Evolutionary conservation across 2,329 filamentous ascomycete genomes (phyloP).

Genomic region (Mycosphaerella sp.): DNA sequence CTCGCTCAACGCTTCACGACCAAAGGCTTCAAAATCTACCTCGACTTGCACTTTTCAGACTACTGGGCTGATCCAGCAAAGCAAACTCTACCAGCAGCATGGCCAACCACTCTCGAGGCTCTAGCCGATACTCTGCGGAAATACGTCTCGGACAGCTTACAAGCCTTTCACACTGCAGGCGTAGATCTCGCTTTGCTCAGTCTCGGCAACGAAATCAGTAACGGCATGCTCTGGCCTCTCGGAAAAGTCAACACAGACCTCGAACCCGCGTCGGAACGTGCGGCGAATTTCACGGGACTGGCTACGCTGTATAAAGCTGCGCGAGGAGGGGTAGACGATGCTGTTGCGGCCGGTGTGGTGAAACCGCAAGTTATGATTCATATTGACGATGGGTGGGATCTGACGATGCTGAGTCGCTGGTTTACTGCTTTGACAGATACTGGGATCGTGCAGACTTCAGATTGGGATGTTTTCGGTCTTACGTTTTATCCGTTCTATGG

Average conservation of each 20-base stretch:
- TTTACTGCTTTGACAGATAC: conserved; percentile 29
- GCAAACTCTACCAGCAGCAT: conserved; percentile 33
- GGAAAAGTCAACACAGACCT: conserved; percentile 35
- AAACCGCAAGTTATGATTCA: conserved; percentile 35
- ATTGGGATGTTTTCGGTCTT: conserved; percentile 32
- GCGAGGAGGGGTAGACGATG: conserved; percentile 31
- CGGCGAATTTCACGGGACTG: conserved; percentile 34
- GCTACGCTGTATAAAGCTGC: conserved; percentile 31
- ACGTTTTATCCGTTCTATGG: conserved; percentile 34
- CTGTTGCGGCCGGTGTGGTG: conserved; percentile 28
- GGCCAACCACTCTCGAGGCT: conserved; percentile 32
- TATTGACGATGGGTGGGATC: conserved; percentile 33
- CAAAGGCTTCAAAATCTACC: conserved; percentile 36
- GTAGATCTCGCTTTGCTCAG: conserved; percentile 41
- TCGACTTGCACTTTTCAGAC: conserved; percentile 33
- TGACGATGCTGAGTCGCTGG: conserved; percentile 31
- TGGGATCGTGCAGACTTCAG: conserved; percentile 26
- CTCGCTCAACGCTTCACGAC: conserved; percentile 34
- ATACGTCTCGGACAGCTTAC: conserved; percentile 36
- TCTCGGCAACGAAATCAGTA: conserved; percentile 37
- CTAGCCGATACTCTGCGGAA: conserved; percentile 30
- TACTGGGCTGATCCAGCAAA: conserved; percentile 38
- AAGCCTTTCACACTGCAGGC: conserved; percentile 37
- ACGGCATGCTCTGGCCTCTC: conserved; percentile 38
- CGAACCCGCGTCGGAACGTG: conserved; percentile 29